Base-by-base conservation (phyloP, 805 yeast genomes). In the Metschnikowia borealis region DNA sequence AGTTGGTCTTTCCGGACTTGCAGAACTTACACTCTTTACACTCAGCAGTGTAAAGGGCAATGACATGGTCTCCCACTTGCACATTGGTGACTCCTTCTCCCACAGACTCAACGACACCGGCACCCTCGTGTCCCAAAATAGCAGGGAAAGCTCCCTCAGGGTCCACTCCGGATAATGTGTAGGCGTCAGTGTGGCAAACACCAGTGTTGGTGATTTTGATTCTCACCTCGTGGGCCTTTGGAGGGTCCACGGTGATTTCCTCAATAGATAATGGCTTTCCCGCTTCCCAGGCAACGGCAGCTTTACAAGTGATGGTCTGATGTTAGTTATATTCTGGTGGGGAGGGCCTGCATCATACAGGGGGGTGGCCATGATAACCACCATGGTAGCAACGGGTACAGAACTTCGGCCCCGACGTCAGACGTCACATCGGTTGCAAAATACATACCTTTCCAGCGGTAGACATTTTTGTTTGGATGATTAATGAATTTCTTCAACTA, bases 261-360 rank as follows among this genome's bases (percentile, higher is more conserved):
- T 94, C 99, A 52, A 94, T 79, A 38, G 83, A 63, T 61, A 94
- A 79, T 51, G 89, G 89, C 67, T 87, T 82, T 43, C 85, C 89
- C 29, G 98, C 94, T 67, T 86, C 96, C 92, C 98, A 92, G 58
- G 98, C 97, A 62, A 94, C 89, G 45, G 99, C 99, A 52, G 99
- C 99, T 66, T 83, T 79, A 76, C 98, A 94, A 43, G 83, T 82
- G 65, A 91, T 90, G 55, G 82, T 75, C 79, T 75, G 40, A 4
- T 35, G 60, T 54, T 52, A 54, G 54, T 50, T n/a, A 15, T 20
- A 14, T 26, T 39, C 43, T 15, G 23, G n/a, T 11, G 6, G 11
- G 6, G 17, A 23, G 31, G 31, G 34, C 34, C 43, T 26, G 33
- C 34, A 29, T 29, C 34, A 14, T 33, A 33, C 43, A 39, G 17